Base-by-base conservation (phyloP, 768 basidiomycete genomes). In the Macrolepiota fuliginosa region DNA sequence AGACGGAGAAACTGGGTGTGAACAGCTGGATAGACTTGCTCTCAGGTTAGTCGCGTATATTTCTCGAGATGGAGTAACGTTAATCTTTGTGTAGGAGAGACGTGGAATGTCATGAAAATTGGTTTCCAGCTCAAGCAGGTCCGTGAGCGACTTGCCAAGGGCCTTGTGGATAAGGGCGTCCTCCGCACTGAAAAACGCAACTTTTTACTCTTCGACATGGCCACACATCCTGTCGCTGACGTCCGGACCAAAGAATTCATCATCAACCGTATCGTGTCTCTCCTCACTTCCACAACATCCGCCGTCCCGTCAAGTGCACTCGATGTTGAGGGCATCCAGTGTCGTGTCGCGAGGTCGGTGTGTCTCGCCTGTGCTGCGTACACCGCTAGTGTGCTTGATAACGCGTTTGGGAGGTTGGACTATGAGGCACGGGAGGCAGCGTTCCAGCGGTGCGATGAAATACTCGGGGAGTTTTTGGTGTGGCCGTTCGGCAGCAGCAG, bases 51-150 rank as follows among this genome's bases (percentile, higher is more conserved):
- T 83, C 4, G 37, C 3, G 12, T 47, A 29, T 59, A 19, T 32
- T 24, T 52, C n/a, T 25, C 0, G 10, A 3, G 15, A 12, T 22
- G 11, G 37, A 37, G 29, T 25, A 27, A 13, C 32, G 12, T 5
- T 52, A 29, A 12, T 10, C 46, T 32, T 36, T 36, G 11, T 36
- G 5, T 70, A 98, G 96, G 96, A 58, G 96, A 99, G 78, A 98
- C 96, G 52, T 99, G 96, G 96, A 99, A 98, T 75, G 95, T 99
- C 7, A 94, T 98, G 90, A 98, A 98, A 77, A 98, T 99, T 58
- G 96, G 96, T 24, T 99, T 94, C 76, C 96, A 99, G 74, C 88
- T 99, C 51, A 98, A 98, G 74, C 96, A 98, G 76, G 96, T 98
- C 42, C 90, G 96, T 50, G 96, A 99, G 77, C 91, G 96, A 17